Base-by-base conservation (phyloP, 768 basidiomycete genomes). In the Galerina marginata region DNA sequence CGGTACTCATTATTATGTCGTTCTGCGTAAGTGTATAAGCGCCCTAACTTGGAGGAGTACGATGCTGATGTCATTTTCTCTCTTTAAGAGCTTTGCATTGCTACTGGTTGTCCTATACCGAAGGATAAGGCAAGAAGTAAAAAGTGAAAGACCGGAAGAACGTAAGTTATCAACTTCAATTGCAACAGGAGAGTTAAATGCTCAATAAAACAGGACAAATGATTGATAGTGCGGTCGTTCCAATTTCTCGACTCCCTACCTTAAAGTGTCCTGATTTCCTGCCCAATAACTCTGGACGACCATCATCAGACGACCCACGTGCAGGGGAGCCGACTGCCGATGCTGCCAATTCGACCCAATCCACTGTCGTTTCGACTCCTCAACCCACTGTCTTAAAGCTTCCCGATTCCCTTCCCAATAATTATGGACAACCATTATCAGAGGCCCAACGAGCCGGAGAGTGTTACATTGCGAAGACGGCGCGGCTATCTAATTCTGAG, bases 1-100 rank as follows among this genome's bases (percentile, higher is more conserved):
- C 56, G 26, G 56, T 57, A 6, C 47, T 57, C 9, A 47, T 57
- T 9, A 57, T 57, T 36, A 57, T 57, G 56, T 57, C 56, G 20
- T 49, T 57, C 26, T 57, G 56, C 15, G 56, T 57, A 16, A 49
- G 56, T 56, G 14, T 12, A 11, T 14, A 11, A 4, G 42, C 20
- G 1, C 20, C 20, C 10, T n/a, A 14, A 42, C 23, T 40, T 40
- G 15, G n/a, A 20, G 23, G 16, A 47, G 6, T 47, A n/a, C 5
- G 46, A 40, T 12, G 3, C 2, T 43, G 25, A 23, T n/a, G 42
- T 23, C 12, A 11, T 16, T 39, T 7, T 15, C 38, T 6, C 10
- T 12, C 39, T 11, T 5, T 9, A 44, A 56, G 55, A 56, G 55
- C 25, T 56, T 56, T 47, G 46, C 44, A 36, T 38, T 56, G 23